Evolutionary conservation across 352 stramenopile genomes (phyloP).

Genomic region (Albugo candida): DNA sequence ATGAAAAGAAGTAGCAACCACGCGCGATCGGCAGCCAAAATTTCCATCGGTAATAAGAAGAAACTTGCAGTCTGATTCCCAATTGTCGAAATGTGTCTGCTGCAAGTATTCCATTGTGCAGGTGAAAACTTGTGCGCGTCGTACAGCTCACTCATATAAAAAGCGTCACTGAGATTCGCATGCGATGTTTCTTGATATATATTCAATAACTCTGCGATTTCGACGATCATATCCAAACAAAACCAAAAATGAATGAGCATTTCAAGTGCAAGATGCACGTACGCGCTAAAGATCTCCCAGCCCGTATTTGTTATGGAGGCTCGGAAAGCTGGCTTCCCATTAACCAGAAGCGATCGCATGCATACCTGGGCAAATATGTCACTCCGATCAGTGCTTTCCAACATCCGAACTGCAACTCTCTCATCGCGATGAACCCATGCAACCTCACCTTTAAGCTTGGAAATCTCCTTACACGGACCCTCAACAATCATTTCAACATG

Average conservation of each 20-base stretch:
- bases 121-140: background rate
- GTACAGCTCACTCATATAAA: constrained; percentile 18
- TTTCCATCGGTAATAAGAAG: constrained; percentile 15
- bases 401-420: constrained; percentile 35
- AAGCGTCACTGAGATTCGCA: constrained; percentile 12
- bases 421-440: constrained; percentile 55
- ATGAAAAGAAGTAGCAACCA: constrained; percentile 24
- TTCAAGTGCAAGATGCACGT: constrained; percentile 25
- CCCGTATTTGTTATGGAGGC: constrained; percentile 45
- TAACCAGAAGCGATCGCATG: constrained; percentile 37
- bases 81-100: background rate
- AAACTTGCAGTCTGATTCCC: constrained; percentile 3
- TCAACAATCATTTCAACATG: constrained; percentile 59
- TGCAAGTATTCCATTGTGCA: background rate
- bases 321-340: constrained; percentile 35
- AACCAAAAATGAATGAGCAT: constrained; percentile 32
- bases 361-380: constrained; percentile 49
- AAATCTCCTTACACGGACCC: constrained; percentile 48
- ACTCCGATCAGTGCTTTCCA: constrained; percentile 17
- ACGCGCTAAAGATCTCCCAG: constrained; percentile 31
- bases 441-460: constrained; percentile 42
- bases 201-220: constrained; percentile 29
- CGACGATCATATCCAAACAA: constrained; percentile 30
- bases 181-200: constrained; percentile 13
- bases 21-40: constrained; percentile 21